Conservation (phyloP, 176 grass and related monocot species). For the Aegilops umbellulata region DNA sequence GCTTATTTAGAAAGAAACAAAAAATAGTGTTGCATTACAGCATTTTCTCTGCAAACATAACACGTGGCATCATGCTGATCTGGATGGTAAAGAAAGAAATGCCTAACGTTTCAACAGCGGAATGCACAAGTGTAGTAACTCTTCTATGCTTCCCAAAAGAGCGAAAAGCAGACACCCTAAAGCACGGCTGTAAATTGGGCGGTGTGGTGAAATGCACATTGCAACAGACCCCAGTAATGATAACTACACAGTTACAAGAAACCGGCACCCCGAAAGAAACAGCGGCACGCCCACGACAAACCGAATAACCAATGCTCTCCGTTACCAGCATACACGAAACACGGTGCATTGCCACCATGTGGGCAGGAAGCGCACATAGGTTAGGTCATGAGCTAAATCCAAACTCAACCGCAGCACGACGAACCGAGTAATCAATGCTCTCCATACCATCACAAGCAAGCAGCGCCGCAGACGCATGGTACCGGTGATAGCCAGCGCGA, state of each 20-base stretch:
- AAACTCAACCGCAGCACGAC: background rate
- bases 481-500: background rate
- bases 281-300: background rate
- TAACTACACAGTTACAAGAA: background rate
- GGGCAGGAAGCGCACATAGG: background rate
- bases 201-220: background rate
- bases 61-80: background rate
- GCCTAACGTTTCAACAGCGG: background rate
- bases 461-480: background rate
- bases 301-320: background rate
- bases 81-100: background rate
- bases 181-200: background rate
- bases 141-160: background rate
- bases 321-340: background rate
- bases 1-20: constrained; percentile 21
- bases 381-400: background rate
- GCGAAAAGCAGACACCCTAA: background rate
- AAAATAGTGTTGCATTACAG: background rate
- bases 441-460: background rate
- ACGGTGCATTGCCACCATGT: background rate
- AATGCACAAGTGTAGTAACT: background rate
- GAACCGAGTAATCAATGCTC: background rate
- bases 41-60: background rate
- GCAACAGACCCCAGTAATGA: background rate
- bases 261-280: background rate